These are phyloP conservation scores for Francoa sonchifolia DNA, from an alignment of 441 rosid genomes.

Conservation along the genomic window DNA sequence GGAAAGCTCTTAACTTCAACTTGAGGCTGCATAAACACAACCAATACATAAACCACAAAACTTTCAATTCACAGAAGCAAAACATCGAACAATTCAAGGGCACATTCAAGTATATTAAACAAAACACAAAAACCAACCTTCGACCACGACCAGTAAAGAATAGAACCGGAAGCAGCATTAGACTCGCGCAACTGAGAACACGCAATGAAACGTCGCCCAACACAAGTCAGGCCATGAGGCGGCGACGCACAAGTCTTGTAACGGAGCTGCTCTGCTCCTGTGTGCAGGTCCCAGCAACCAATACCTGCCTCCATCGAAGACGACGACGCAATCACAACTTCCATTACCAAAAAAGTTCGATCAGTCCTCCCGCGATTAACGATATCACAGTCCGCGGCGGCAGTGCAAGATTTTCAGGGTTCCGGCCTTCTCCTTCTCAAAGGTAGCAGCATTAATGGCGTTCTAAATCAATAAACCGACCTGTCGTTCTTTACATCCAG, in stretches of 20 bases:
- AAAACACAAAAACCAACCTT: slow-evolving; percentile 27
- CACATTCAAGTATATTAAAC: background rate
- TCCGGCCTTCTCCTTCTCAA: too few relatives aligned
- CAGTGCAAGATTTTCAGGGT: too few relatives aligned
- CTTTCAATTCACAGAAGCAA: slow-evolving; percentile 2
- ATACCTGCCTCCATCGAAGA: slow-evolving; percentile 49
- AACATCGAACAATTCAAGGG: slow-evolving; percentile 9
- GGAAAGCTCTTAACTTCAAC: slow-evolving; percentile 73
- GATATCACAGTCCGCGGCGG: too few relatives aligned
- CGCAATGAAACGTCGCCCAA: slow-evolving; percentile 53
- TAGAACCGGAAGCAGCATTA: slow-evolving; percentile 43
- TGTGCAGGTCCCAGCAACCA: slow-evolving; percentile 66
- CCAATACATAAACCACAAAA: background rate
- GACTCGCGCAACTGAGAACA: slow-evolving; percentile 58
- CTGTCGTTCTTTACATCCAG: too few relatives aligned
- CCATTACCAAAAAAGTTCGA: too few relatives aligned
- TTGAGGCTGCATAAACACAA: slow-evolving; percentile 42
- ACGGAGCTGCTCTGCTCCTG: slow-evolving; percentile 54
- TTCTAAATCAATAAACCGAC: too few relatives aligned
- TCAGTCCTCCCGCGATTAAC: too few relatives aligned
- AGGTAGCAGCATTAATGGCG: too few relatives aligned
- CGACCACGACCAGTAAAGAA: slow-evolving; percentile 70
- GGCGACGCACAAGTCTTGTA: slow-evolving; percentile 62
- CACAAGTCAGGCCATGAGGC: slow-evolving; percentile 49
- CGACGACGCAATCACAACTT: slow-evolving; percentile 54